phyloP scores from a whole-genome alignment of 2,329 filamentous ascomycete genomes.

The Aspergillus sergii region DNA sequence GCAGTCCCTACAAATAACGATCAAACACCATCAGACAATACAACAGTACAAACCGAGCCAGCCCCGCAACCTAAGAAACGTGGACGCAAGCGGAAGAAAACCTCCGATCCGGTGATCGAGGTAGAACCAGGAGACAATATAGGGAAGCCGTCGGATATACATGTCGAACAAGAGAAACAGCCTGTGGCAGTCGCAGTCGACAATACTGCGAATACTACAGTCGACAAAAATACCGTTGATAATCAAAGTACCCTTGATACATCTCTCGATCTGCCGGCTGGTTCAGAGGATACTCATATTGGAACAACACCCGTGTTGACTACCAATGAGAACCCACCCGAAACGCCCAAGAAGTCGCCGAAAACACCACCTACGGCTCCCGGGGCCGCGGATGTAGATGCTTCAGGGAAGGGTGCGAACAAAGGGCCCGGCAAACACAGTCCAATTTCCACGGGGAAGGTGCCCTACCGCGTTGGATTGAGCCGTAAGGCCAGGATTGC shows the following conservation, averaged over 20 bases:
- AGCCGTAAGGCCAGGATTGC: constrained; percentile 53
- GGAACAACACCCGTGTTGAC: not conserved
- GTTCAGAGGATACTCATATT: not conserved
- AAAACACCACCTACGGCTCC: not conserved
- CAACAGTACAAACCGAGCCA: not conserved
- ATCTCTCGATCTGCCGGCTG: not conserved
- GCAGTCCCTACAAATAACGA: not conserved
- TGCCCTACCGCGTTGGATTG: constrained; percentile 51
- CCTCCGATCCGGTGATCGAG: constrained; percentile 26
- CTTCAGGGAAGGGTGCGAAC: constrained; percentile 1
- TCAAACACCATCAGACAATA: not conserved
- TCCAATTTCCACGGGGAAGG: constrained; percentile 42
- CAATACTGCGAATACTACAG: not conserved
- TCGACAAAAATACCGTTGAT: not conserved
- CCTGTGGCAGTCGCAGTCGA: not conserved
- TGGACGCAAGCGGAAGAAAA: constrained; percentile 45
- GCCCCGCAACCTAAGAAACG: constrained; percentile 43
- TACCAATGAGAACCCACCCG: constrained; percentile 3
- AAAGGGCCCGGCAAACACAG: constrained; percentile 42
- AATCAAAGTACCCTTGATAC: not conserved
- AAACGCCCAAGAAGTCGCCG: constrained; percentile 19
- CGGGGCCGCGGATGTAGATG: not conserved
- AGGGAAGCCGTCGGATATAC: constrained; percentile 6
- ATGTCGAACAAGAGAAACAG: not conserved
- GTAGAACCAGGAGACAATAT: constrained; percentile 16